These are phyloP conservation scores for Euphorbia corollata DNA, from an alignment of 441 rosid species.

Conservation along the genomic window DNA sequence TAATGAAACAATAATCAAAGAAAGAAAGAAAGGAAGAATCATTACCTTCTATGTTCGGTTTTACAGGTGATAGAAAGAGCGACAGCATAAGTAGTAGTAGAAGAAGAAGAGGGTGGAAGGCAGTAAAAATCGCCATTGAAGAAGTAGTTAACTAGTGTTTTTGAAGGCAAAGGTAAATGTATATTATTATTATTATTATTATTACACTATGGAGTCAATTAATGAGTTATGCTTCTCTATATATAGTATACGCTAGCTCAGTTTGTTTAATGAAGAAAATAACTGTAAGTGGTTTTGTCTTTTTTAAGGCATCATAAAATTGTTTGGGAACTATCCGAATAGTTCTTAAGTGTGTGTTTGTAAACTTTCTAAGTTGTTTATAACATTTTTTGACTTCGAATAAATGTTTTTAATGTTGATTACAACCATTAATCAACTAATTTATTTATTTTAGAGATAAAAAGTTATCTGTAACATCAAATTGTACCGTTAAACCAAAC, in stretches of 20 bases:
- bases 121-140: conserved; percentile 27
- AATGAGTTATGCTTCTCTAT: conserved; percentile 12
- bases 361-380: too few species aligned
- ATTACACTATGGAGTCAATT: background rate
- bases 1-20: background rate
- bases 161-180: background rate
- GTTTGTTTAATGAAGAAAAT: background rate
- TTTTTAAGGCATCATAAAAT: too few species aligned
- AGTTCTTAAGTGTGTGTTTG: too few species aligned
- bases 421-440: too few species aligned
- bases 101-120: conserved; percentile 19
- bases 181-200: background rate
- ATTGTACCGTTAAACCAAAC: too few species aligned
- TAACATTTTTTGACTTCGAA: too few species aligned
- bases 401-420: too few species aligned
- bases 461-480: too few species aligned
- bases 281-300: too few species aligned
- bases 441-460: too few species aligned
- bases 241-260: background rate
- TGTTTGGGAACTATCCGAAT: too few species aligned
- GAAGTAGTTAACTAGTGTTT: background rate
- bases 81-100: conserved; percentile 18
- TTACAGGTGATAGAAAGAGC: conserved; percentile 16
- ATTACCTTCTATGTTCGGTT: conserved; percentile 49
- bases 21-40: background rate